Percentiles rank a stretch among this genome's conserved stretches.
These are phyloP conservation scores for Hypoxylon subgilvum DNA, from an alignment of 495 filamentous ascomycete species.

Conservation along the genomic window DNA sequence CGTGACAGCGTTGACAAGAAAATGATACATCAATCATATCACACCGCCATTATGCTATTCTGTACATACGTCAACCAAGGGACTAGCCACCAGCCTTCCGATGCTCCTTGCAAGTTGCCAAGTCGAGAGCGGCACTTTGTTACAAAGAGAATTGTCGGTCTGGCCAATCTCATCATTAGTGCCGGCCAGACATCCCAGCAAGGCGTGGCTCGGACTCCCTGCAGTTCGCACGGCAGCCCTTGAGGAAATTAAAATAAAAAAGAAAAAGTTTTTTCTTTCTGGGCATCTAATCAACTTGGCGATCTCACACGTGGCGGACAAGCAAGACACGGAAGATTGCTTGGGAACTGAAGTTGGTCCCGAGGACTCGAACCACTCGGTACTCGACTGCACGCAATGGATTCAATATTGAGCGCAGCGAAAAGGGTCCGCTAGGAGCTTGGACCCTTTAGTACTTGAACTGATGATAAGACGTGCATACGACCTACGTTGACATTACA, in stretches of 20 bases:
- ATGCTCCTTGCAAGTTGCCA: slow-evolving; percentile 7
- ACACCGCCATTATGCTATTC: slow-evolving; percentile 33
- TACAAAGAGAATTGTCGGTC: not conserved
- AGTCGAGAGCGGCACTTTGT: not conserved
- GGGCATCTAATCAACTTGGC: slow-evolving; percentile 16
- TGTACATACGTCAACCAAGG: slow-evolving; percentile 19
- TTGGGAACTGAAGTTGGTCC: slow-evolving; percentile 5
- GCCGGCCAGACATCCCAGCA: slow-evolving; percentile 9
- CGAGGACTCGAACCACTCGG: slow-evolving; percentile 24
- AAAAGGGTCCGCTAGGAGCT: too few species aligned
- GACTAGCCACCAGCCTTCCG: slow-evolving; percentile 10
- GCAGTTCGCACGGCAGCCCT: not conserved
- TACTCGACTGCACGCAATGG: slow-evolving; percentile 34
- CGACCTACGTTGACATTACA: too few species aligned
- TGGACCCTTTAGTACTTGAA: too few species aligned
- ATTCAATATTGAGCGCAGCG: slow-evolving; percentile 8
- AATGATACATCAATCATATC: slow-evolving; percentile 21
- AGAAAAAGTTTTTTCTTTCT: not conserved
- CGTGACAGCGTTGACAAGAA: not conserved
- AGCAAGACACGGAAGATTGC: slow-evolving; percentile 33
- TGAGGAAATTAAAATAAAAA: slow-evolving; percentile 10
- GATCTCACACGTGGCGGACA: slow-evolving; percentile 37
- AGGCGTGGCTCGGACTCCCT: slow-evolving; percentile 8
- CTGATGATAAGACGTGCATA: too few species aligned
- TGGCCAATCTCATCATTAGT: slow-evolving; percentile 8